Conservation (phyloP, 768 basidiomycete species). For the Hygrophorus russula region DNA sequence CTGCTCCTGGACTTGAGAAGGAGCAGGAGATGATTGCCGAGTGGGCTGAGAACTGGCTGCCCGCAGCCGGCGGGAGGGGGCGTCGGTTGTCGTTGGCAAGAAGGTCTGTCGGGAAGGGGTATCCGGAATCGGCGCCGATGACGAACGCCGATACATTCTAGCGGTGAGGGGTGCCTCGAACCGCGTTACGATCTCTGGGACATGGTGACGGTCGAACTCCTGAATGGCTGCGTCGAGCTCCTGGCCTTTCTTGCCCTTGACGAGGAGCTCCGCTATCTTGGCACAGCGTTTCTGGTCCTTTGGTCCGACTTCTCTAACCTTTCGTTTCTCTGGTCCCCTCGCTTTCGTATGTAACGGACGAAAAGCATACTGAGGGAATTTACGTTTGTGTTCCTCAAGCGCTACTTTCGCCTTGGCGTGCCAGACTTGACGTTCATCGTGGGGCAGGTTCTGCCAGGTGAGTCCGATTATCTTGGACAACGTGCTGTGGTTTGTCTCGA, state of each 20-base stretch:
- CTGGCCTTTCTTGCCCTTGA: constrained; percentile 40
- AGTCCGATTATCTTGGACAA: constrained; percentile 78
- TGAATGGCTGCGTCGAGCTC: constrained; percentile 44
- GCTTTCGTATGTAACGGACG: constrained; percentile 43
- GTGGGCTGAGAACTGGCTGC: constrained; percentile 29
- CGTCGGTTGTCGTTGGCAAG: constrained; percentile 16
- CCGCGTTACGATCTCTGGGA: constrained; percentile 54
- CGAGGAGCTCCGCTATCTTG: constrained; percentile 58
- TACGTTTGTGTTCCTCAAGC: constrained; percentile 62
- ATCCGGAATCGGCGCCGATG: constrained; percentile 44
- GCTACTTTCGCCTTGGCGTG: constrained; percentile 64
- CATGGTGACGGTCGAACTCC: constrained; percentile 42
- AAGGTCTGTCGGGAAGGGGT: constrained; percentile 23
- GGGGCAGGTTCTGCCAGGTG: constrained; percentile 70
- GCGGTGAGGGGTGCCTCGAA: constrained; percentile 69
- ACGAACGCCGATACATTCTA: constrained; percentile 57
- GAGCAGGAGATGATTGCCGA: constrained; percentile 12
- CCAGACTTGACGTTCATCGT: constrained; percentile 71
- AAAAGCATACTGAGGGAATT: constrained; percentile 70
- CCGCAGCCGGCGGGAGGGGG: constrained; percentile 15
- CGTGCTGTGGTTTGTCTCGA: constrained; percentile 77
- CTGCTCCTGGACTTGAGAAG: constrained; percentile 10
- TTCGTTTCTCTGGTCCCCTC: constrained; percentile 37
- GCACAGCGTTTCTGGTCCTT: constrained; percentile 54
- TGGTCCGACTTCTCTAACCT: constrained; percentile 49